A percentile compares a stretch with the other conserved stretches of the same genome.
These are phyloP conservation scores for Saccharomycopsis amapae DNA, from an alignment of 805 yeast genomes.

Conservation along the genomic window DNA sequence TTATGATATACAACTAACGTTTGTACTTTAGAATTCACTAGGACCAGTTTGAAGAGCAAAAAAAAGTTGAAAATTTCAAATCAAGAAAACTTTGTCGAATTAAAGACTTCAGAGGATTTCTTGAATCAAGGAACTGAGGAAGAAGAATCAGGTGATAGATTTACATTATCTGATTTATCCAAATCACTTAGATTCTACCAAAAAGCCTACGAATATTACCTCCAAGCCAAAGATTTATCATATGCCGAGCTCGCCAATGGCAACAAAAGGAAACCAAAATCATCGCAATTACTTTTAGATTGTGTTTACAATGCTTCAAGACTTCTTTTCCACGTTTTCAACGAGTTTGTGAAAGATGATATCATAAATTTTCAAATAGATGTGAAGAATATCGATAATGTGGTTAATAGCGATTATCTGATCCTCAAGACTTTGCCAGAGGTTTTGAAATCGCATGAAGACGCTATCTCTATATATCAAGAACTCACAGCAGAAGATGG, in stretches of 20 bases:
- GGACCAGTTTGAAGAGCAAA: not conserved
- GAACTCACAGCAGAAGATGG: not conserved
- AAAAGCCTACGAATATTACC: slow-evolving; percentile 42
- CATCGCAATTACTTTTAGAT: slow-evolving; percentile 31
- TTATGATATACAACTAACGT: too few species aligned
- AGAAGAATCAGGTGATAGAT: slow-evolving; percentile 73
- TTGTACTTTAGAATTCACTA: not conserved
- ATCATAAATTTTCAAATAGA: slow-evolving; percentile 32
- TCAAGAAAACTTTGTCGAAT: slow-evolving; percentile 21
- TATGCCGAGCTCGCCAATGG: not conserved
- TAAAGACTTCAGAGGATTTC: slow-evolving; percentile 43
- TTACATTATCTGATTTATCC: slow-evolving; percentile 59
- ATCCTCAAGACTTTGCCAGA: slow-evolving; percentile 11
- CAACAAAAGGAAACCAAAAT: not conserved
- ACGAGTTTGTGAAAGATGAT: slow-evolving; percentile 41
- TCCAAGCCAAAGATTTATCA: slow-evolving; percentile 25
- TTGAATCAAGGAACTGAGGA: slow-evolving; percentile 51
- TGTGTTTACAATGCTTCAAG: slow-evolving; percentile 54
- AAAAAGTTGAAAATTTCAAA: not conserved
- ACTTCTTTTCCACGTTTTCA: slow-evolving; percentile 51
- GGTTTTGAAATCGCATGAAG: slow-evolving; percentile 13
- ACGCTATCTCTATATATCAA: slow-evolving; percentile 6
- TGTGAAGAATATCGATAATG: slow-evolving; percentile 29
- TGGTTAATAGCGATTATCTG: slow-evolving; percentile 9
- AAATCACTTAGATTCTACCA: slow-evolving; percentile 62